These are phyloP conservation scores for Globisporangium rhizosaccharum DNA, from an alignment of 352 stramenopile species.

Conservation along the genomic window DNA sequence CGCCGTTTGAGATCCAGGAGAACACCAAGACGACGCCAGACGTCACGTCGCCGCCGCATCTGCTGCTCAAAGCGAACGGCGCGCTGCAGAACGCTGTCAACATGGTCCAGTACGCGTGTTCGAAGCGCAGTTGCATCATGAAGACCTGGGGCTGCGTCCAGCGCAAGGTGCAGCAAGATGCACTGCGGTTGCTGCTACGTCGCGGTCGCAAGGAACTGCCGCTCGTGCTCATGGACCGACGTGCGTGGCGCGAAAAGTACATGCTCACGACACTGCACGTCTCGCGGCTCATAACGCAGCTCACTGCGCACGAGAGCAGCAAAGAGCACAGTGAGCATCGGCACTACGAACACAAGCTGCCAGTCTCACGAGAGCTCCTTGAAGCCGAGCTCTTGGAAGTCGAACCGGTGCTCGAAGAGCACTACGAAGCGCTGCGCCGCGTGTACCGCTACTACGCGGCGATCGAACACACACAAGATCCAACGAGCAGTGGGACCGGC, in stretches of 20 bases:
- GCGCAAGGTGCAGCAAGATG: conserved; percentile 53
- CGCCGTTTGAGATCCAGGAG: conserved; percentile 53
- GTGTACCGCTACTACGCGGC: conserved; percentile 59
- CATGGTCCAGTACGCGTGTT: conserved; percentile 66
- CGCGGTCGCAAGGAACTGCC: conserved; percentile 33
- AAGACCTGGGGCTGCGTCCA: conserved; percentile 51
- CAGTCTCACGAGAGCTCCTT: conserved; percentile 12
- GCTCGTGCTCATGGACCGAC: conserved; percentile 44
- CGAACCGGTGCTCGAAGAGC: conserved; percentile 35
- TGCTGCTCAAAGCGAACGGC: conserved; percentile 50
- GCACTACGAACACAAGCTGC: conserved; percentile 10
- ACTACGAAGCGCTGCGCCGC: conserved; percentile 33
- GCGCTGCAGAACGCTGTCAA: conserved; percentile 66
- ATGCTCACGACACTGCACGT: conserved; percentile 54
- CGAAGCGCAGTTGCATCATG: conserved; percentile 42
- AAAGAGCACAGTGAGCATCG: background rate
- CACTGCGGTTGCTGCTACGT: conserved; percentile 33
- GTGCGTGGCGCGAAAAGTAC: conserved; percentile 46
- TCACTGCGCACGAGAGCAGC: conserved; percentile 2
- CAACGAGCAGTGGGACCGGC: conserved; percentile 2
- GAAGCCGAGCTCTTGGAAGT: conserved; percentile 28
- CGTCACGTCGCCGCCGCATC: conserved; percentile 29
- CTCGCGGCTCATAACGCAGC: conserved; percentile 26
- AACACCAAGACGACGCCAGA: conserved; percentile 31
- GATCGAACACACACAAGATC: conserved; percentile 24